Base-by-base conservation (phyloP, 345 rosid species). In the Mallotus nudiflorus region DNA sequence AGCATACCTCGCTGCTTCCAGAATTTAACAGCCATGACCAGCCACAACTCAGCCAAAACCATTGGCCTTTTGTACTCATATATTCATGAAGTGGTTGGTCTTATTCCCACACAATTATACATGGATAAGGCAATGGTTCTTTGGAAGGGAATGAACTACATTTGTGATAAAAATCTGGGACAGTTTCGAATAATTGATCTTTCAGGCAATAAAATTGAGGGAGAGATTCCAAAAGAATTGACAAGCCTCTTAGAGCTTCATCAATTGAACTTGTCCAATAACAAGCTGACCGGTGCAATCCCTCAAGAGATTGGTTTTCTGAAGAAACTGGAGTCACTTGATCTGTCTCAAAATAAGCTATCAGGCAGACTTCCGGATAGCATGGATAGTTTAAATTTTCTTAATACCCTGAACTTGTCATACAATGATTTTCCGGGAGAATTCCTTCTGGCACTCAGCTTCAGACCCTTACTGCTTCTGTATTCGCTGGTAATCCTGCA, bases 371-470 rank as follows among this genome's bases (percentile, higher is more conserved):
- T 59, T 33, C 44, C 64, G 3, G 19, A 14, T 11, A 59, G 13
- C 15, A 59, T n/a, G n/a, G n/a, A n/a, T n/a, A n/a, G n/a, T n/a
- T n/a, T 37, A 37, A 1, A 35, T 37, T 37, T 60, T 19, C 44
- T 60, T 46, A 35, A 37, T 60, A 29, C n/a, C 46, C 25, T 66
- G 58, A 66, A 66, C 59, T 24, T 66, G 59, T 66, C 69, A 7
- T 51, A 19, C 29, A 66, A 66, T 49, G 51, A 50, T 54, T 35
- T 14, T 33, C 28, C 0, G 59, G 70, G 15, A 50, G 13, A 66
- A 66, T 51, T 50, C 70, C 60, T 9, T 66, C 60, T 33, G 9
- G 70, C 31, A 51, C 59, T 51, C 59, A 66, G 27, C 70, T 66
- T 9, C 70, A 66, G 31, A 51, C 31, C 29, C 51, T 66, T 8